Percentiles rank a stretch among this genome's conserved stretches.
phyloP scores from a whole-genome alignment of 805 yeast genomes.

The Candida manassasensis region DNA sequence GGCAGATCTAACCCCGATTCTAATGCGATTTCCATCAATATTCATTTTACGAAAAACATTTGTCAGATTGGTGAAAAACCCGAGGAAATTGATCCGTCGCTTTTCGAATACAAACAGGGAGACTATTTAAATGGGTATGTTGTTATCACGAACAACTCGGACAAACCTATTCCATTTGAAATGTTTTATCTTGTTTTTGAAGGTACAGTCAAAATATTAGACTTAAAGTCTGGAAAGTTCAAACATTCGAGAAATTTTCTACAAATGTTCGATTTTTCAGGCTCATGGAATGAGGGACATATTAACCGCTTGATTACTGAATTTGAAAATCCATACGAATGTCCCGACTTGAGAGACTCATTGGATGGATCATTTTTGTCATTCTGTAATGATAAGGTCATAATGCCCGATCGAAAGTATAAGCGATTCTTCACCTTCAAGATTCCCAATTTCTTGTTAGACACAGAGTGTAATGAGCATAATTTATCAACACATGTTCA shows the following conservation, averaged over 20 bases:
- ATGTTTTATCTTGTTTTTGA: conserved; percentile 58
- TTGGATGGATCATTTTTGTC: conserved; percentile 20
- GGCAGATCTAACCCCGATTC: conserved; percentile 22
- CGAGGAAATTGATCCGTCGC: conserved; percentile 24
- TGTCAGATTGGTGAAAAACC: conserved; percentile 25
- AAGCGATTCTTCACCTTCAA: conserved; percentile 40
- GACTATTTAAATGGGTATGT: conserved; percentile 60
- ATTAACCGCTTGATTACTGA: conserved; percentile 31
- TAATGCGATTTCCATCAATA: conserved; percentile 21
- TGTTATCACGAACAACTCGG: conserved; percentile 37
- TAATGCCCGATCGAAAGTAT: conserved; percentile 20
- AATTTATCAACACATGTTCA: conserved; percentile 26
- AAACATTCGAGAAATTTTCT: conserved; percentile 30
- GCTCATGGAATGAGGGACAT: conserved; percentile 42
- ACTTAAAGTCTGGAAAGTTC: conserved; percentile 7
- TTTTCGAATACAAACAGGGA: conserved; percentile 59
- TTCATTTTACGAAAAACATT: conserved; percentile 32
- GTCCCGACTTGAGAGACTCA: conserved; percentile 20
- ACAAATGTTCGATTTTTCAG: conserved; percentile 48
- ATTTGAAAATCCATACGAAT: conserved; percentile 9
- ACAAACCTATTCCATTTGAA: conserved; percentile 48
- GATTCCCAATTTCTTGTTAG: conserved; percentile 33
- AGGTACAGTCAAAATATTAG: conserved; percentile 29
- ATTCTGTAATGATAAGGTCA: conserved; percentile 11
- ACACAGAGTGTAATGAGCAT: conserved; percentile 33